Conservation (phyloP, 2,329 filamentous ascomycete species). For the Aspergillus quadrilineatus region DNA sequence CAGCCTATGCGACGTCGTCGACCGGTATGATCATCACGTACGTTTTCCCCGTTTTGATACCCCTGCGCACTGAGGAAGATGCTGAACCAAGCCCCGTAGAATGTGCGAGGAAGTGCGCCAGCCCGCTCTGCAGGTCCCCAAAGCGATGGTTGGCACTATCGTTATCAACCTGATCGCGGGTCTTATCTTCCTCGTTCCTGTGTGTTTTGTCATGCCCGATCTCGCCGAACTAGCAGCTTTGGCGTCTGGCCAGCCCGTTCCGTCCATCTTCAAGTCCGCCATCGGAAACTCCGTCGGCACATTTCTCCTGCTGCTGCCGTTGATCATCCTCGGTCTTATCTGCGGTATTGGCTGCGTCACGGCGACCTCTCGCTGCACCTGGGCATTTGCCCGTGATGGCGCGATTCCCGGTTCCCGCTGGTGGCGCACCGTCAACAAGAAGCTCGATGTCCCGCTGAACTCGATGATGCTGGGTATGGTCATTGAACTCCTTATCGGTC, state of each 20-base stretch:
- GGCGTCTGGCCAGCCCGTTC: constrained; percentile 72
- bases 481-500: constrained; percentile 68
- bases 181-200: constrained; percentile 66
- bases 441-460: constrained; percentile 68
- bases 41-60: not conserved
- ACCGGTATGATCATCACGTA: constrained; percentile 67
- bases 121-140: constrained; percentile 67
- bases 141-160: constrained; percentile 69
- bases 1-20: constrained; percentile 51
- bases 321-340: constrained; percentile 70
- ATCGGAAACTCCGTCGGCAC: constrained; percentile 71
- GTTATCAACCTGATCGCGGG: constrained; percentile 66
- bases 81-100: not conserved
- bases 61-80: not conserved
- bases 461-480: constrained; percentile 66
- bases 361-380: constrained; percentile 71
- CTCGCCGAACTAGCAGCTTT: constrained; percentile 63
- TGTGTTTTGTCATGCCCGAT: constrained; percentile 73
- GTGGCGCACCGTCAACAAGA: constrained; percentile 65
- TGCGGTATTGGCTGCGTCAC: constrained; percentile 73
- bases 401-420: constrained; percentile 68
- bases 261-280: constrained; percentile 70
- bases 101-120: constrained; percentile 74
- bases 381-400: constrained; percentile 74
- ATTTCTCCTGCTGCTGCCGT: constrained; percentile 66